Percentiles rank a stretch among this genome's conserved stretches.
Conservation (phyloP, 768 basidiomycete genomes). For the Phaeotremella fagi region DNA sequence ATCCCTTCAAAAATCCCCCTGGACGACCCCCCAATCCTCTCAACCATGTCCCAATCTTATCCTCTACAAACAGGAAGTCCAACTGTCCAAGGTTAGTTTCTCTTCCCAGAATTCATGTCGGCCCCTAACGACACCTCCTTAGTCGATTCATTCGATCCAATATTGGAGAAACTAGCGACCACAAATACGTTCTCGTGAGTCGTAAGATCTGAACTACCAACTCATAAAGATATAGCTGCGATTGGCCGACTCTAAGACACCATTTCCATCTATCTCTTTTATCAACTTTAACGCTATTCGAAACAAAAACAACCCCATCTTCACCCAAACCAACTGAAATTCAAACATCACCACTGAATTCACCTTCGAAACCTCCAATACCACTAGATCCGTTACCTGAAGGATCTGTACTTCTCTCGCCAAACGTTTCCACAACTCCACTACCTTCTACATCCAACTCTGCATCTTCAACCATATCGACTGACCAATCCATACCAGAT, state of each 20-base stretch:
- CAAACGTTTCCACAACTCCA: no score
- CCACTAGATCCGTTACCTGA: neutral
- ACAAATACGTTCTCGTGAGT: slow-evolving; percentile 35
- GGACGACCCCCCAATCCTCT: neutral
- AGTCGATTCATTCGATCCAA: slow-evolving; percentile 10
- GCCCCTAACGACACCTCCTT: no score
- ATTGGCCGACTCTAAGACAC: slow-evolving; percentile 33
- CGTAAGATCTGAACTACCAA: neutral
- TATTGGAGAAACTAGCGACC: slow-evolving; percentile 21
- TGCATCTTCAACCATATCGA: no score
- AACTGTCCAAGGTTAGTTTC: neutral
- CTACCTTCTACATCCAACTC: no score
- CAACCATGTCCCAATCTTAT: no score
- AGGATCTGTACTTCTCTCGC: neutral
- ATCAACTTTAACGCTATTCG: slow-evolving; percentile 6
- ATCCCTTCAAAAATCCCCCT: neutral
- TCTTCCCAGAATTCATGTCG: no score
- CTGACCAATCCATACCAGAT: no score
- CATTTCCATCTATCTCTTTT: slow-evolving; percentile 27
- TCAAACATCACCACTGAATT: no score
- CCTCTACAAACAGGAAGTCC: neutral
- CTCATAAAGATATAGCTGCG: slow-evolving; percentile 25
- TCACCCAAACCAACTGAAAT: slow-evolving; percentile 3
- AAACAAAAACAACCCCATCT: neutral
- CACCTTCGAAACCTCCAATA: no score